Conservation (phyloP, 2,329 filamentous ascomycete species). For the Acephala macrosclerotiorum region DNA sequence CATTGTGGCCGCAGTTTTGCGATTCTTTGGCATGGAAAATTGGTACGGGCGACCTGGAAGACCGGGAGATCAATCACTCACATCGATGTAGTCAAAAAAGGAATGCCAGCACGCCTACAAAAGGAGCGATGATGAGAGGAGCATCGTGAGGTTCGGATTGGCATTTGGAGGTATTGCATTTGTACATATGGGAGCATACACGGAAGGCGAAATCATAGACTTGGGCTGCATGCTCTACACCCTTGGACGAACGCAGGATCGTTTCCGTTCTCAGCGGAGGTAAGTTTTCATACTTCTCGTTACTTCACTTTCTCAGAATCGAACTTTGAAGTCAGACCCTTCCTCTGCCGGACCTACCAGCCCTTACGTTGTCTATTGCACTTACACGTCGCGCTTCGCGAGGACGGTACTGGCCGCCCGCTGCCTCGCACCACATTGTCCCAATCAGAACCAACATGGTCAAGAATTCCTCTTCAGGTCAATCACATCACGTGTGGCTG, state of each 20-base stretch:
- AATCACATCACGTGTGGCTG: background rate
- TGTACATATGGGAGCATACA: conserved; percentile 3
- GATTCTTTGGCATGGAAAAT: conserved; percentile 18
- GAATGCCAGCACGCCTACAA: background rate
- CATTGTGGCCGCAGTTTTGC: conserved; percentile 29
- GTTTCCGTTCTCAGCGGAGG: background rate
- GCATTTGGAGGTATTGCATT: background rate
- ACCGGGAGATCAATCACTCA: background rate
- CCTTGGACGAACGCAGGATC: background rate
- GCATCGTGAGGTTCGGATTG: background rate
- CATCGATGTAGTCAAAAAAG: background rate
- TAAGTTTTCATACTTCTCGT: background rate
- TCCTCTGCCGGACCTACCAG: too few relatives aligned
- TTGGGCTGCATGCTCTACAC: background rate
- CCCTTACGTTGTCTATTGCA: too few relatives aligned
- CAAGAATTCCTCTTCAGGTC: background rate
- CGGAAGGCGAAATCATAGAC: background rate
- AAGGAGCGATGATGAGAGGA: background rate
- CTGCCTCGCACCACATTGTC: background rate
- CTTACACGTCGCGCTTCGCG: too few relatives aligned
- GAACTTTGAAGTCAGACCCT: background rate
- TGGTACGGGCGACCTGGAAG: conserved; percentile 7
- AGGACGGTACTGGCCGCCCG: too few relatives aligned
- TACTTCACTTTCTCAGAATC: background rate
- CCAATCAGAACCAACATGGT: background rate